Conservation (phyloP, 2,329 filamentous ascomycete genomes). For the Plectosphaerella sp. region DNA sequence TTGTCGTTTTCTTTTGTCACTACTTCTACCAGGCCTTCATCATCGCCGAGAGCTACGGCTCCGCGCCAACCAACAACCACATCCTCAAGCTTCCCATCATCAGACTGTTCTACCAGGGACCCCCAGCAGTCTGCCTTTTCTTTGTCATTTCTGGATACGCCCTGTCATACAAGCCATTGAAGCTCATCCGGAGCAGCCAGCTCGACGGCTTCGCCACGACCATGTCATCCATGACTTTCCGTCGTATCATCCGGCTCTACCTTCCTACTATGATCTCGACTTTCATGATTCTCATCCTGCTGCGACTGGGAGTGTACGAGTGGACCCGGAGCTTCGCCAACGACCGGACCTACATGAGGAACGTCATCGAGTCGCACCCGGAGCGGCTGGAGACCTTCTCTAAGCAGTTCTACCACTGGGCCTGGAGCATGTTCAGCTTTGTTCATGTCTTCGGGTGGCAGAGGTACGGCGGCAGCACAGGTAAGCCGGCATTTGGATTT, state of each 20-base stretch:
- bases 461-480: constrained; percentile 39
- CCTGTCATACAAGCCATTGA: constrained; percentile 49
- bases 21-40: constrained; percentile 48
- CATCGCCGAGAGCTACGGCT: constrained; percentile 47
- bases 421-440: constrained; percentile 41
- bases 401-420: constrained; percentile 42
- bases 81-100: constrained; percentile 49
- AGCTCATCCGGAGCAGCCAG: constrained; percentile 33
- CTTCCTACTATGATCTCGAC: constrained; percentile 47
- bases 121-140: constrained; percentile 55
- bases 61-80: constrained; percentile 35
- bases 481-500: constrained; percentile 20
- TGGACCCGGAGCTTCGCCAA: constrained; percentile 40
- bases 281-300: constrained; percentile 37
- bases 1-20: constrained; percentile 54
- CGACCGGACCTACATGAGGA: constrained; percentile 38
- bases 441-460: constrained; percentile 48
- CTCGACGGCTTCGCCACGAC: constrained; percentile 35
- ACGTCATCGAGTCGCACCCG: constrained; percentile 45
- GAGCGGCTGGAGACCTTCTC: constrained; percentile 27
- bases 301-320: constrained; percentile 43
- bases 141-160: constrained; percentile 61
- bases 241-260: constrained; percentile 47
- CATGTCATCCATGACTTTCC: constrained; percentile 46
- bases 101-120: constrained; percentile 49